Evolutionary conservation across 805 yeast species (phyloP), one percentile per base, ranked within the genome.

Genomic region (Hanseniaspora nectarophila): DNA sequence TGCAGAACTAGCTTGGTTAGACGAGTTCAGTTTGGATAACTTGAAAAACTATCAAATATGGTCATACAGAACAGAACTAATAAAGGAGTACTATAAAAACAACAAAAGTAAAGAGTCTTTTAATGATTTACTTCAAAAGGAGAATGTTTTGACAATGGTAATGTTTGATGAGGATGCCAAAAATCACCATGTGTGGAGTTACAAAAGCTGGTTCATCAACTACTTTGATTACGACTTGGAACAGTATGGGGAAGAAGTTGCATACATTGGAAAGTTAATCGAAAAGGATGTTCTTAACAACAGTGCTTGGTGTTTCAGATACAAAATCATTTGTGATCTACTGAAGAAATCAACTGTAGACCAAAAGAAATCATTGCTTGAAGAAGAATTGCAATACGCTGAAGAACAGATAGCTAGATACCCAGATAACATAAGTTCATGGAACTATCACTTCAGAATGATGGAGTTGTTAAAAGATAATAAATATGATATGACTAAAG

Each of bases 11-110:
- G 77, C 77, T 35, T 87, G 95, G 95, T 73, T 87, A 56, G 92
- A 85, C 59, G 71, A 71, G 32, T 68, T 85, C 33, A 89, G 95
- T 0, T 61, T 83, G 45, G 80, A 75, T 12, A 82, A 84, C 63
- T 83, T 89, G 38, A 92, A 92, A 65, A 90, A 89, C 69, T 92
- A 92, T 67, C 98, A 92, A 65, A 82, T 90, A n/a, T 92, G 97
- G 97, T 85, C 89, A 59, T 89, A 90, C 62, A 75, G 97, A 53
- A 89, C 83, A 60, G 69, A 79, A 32, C 62, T 90, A 67, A 83
- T 51, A 72, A 72, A 39, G 63, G 65, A 0, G 60, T 55, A 29
- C n/a, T 10, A 18, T 8, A 46, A 39, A 39, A 12, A 29, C 5
- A 23, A 46, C n/a, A 10, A 16, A 9, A 16, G 38, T 8, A 26